Percentiles rank a stretch among this genome's conserved stretches.
Conservation (phyloP, 768 basidiomycete genomes). For the Tephrocybe sp. region DNA sequence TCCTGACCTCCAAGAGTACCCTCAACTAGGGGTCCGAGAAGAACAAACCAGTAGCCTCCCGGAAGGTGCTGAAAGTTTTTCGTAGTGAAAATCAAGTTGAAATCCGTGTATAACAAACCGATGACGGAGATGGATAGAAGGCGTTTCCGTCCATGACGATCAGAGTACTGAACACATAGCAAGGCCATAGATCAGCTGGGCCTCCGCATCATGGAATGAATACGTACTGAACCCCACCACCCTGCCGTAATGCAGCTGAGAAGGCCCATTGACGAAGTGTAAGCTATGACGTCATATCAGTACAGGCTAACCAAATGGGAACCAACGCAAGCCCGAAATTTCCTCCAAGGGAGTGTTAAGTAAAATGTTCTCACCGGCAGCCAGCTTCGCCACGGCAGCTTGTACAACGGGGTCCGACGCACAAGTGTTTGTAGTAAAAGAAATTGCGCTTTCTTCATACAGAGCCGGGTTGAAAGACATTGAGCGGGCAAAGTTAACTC, state of each 20-base stretch:
- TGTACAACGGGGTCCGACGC: conserved; percentile 70
- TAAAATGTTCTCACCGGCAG: conserved; percentile 46
- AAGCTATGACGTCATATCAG: conserved; percentile 41
- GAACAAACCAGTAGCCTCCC: conserved; percentile 80
- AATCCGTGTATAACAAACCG: conserved; percentile 62
- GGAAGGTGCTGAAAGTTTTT: conserved; percentile 60
- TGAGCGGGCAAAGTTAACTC: not conserved
- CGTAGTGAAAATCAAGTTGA: conserved; percentile 67
- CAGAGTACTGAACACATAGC: conserved; percentile 77
- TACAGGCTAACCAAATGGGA: not conserved
- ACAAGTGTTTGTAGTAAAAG: conserved; percentile 35
- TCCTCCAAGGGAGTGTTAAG: not conserved
- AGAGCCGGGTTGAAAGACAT: not conserved
- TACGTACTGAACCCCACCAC: conserved; percentile 82
- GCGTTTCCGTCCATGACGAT: conserved; percentile 69
- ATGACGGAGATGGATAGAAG: conserved; percentile 62
- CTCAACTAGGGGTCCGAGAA: conserved; percentile 65
- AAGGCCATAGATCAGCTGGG: conserved; percentile 1
- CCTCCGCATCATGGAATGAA: not conserved
- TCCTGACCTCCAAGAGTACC: conserved; percentile 70
- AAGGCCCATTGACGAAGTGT: conserved; percentile 66
- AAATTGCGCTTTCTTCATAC: not conserved
- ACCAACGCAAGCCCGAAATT: not conserved
- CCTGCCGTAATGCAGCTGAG: conserved; percentile 77
- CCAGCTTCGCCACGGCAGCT: conserved; percentile 68